Base-by-base conservation (phyloP, 352 stramenopile species). In the Phytophthora parvispora region DNA sequence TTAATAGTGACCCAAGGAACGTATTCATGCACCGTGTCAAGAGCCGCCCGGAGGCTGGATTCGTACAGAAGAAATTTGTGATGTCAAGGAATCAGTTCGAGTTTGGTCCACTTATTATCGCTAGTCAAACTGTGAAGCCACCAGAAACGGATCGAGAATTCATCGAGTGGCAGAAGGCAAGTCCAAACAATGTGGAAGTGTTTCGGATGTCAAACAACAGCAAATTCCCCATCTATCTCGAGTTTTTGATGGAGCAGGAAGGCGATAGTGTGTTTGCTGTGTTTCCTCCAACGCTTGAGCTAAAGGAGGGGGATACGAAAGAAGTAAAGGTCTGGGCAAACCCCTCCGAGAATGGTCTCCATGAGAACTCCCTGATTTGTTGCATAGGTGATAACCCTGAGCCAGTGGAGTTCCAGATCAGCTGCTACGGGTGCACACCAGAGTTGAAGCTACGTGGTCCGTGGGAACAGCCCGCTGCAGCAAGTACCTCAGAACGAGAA, bases 21-120 rank as follows among this genome's bases (percentile, higher is more conserved):
- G 90, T 99, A 3, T 99, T 99, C 63, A 99, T 99, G 95, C 89
- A 84, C 45, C 88, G 96, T 15, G 74, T 98, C 16, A 98, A 98
- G 72, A 88, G 80, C 31, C 74, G 79, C 9, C 74, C 83, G 2
- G 89, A 95, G 22, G 61, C 75, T 7, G 63, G 72, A 9, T 86
- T 94, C 70, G 83, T 97, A 16, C 76, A 89, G 7, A 98, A 98
- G 60, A 95, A 97, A n/a, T 99, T 95, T 53, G 90, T 99, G 2
- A 60, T 97, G 4, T 91, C 90, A 0, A 90, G 83, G 50, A 91
- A 91, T 47, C 77, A 89, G 58, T 99, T 98, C 68, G 94, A 98
- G 47, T 99, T 99, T 57, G 96, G 96, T 0, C 94, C 96, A 6
- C 80, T 99, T 12, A 86, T 98, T n/a, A 77, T 94, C 15, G 55